Evolutionary conservation across 495 filamentous ascomycete species (phyloP), one percentile per base, ranked within the genome.

Genomic region (Xylaria palmicola): DNA sequence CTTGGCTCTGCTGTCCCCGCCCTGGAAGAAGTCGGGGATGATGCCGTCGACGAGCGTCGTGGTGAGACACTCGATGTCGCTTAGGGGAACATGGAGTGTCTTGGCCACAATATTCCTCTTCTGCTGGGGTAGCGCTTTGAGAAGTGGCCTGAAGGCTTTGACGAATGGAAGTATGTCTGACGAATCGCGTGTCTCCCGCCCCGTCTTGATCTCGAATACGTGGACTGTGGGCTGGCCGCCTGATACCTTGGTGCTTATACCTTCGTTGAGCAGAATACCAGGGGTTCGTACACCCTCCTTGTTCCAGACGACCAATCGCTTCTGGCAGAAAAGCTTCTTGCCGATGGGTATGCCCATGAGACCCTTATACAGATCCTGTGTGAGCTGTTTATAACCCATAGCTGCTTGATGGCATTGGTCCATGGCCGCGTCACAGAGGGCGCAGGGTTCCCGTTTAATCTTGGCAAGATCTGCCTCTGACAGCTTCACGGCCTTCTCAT

Each of bases 401-500:
- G 90, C 84, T 6, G 91, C 87, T 58, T 88, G 77, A 69, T 97
- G 94, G 66, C 89, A 96, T 47, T 78, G 70, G 40, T 89, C 86
- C 49, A 98, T 74, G 68, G 93, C 88, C 27, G 82, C 71, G 64
- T 96, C 90, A 71, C 94, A 98, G 39, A 89, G 86, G 19, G 85
- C 75, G 69, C 94, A 98, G 6, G 88, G 69, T 64, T 96, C 91
- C 4, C 92, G 82, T 73, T 93, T 93, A 65, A 98, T 83, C 71
- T 93, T 96, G 37, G 83, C 90, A 60, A 98, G 77, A 72, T 94
- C 92, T 2, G 90, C 91, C 70, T 98, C 91, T 0, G 92, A 95
- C n/a, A 96, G 66, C 68, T 93, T 91, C 44, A 98, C 89, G 65
- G 91, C 86, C 70, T 93, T 93, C 75, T 98, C 93, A 63, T 97